Base-by-base conservation (phyloP, 2,329 filamentous ascomycete species). In the Pseudogymnoascus sp. region DNA sequence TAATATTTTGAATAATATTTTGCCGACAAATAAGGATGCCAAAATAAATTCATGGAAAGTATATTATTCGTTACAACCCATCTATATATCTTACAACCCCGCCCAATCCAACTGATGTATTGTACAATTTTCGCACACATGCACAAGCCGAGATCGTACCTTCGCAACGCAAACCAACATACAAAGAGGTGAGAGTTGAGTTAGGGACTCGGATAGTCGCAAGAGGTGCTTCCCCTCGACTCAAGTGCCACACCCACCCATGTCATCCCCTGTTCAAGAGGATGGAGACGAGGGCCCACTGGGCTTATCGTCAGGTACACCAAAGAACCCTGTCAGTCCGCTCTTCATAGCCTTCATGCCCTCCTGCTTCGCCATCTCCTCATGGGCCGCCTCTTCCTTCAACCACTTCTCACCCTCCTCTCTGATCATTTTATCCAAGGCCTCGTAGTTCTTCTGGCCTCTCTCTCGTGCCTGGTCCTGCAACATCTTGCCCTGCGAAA, bases 331-430 rank as follows among this genome's bases (percentile, higher is more conserved):
- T 38, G 82, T 81, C 71, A 95, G 87, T 29, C 88, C 88, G 64
- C 83, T 84, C 83, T 93, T 95, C 91, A 96, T 96, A 72, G 84
- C 91, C 77, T 89, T 90, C 88, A 96, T 93, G 70, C 89, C 88
- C 77, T 96, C 92, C 72, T 96, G 90, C 76, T 93, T 90, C 67
- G 87, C 82, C 80, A 91, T 93, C 81, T 97, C 93, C 79, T 93
- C 88, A 74, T 90, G 85, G 59, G 88, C 88, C 46, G 90, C 89
- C 81, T 96, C 93, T 76, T 97, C 93, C 80, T 93, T 93, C 69
- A 99, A 81, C 91, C 93, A 97, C 78, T 93, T 91, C 75, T 93
- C 91, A 61, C 93, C 95, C 73, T 97, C 95, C 76, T 96, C 89
- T 56, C 89, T 84, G 70, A 99, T 96, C 78, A 96, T 89, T 77